Base-by-base conservation (phyloP, 257 asterid genomes). In the Phtheirospermum japonicum region DNA sequence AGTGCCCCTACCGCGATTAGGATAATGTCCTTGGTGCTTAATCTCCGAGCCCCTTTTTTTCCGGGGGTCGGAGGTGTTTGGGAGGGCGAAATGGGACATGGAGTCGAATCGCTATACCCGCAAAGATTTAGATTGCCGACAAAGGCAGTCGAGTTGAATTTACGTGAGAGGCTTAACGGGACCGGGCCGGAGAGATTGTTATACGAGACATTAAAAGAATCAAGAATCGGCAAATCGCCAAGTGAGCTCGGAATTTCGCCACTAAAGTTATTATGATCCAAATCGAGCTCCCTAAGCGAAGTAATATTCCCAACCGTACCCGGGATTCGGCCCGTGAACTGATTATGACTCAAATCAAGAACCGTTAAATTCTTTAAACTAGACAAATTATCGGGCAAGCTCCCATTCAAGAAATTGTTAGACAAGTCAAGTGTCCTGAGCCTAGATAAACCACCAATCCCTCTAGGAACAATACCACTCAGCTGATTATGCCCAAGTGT, bases 151-250 rank as follows among this genome's bases (percentile, higher is more conserved):
- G 94, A 74, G 39, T 78, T 77, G 83, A 93, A 93, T 45, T 77
- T 83, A 9, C 48, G 75, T 20, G 94, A 64, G 36, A 93, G 94
- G 11, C 49, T 61, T 13, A 28, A 14, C 0, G 97, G 97, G 56
- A 89, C 94, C 11, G 79, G 73, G 6, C 99, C 97, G 8, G 95
- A 82, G 11, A 93, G 89, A 32, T 83, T 82, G 73, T 93, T 93
- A 26, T 83, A 87, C 0, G 99, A 93, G 50, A 87, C 87, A 63
- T 87, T 93, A 63, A 93, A 93, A 12, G 78, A 72, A 11, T 23
- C 69, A 16, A 93, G 92, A 73, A 64, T 77, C 2, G 83, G 82
- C 43, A 89, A 75, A 54, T 78, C 80, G 14, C 79, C 91, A 0
- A 87, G 57, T 60, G 91, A 80, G 63, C 32, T 13, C 19, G 99